phyloP scores from a whole-genome alignment of 768 basidiomycete species.

The Tremella yokohamensis region DNA sequence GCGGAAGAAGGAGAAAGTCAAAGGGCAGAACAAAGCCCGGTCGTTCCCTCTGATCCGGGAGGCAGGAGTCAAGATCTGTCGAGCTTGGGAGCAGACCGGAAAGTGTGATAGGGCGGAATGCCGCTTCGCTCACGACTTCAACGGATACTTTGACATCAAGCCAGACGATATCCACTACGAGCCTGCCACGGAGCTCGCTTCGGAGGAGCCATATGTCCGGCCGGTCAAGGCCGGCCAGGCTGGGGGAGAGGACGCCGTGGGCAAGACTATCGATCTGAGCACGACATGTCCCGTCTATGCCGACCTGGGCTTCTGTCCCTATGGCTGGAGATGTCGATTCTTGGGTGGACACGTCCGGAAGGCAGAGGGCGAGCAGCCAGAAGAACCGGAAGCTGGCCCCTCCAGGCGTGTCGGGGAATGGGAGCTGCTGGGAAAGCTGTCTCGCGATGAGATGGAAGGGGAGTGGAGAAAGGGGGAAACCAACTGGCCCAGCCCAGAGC shows the following conservation, averaged over 20 bases:
- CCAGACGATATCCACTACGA: conserved; percentile 68
- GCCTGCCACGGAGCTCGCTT: conserved; percentile 53
- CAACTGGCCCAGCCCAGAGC: conserved; percentile 63
- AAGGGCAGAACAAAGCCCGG: conserved; percentile 77
- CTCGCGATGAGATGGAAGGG: conserved; percentile 54
- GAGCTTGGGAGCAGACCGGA: conserved; percentile 67
- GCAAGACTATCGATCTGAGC: conserved; percentile 23
- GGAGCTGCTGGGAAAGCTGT: conserved; percentile 48
- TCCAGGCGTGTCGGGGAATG: conserved; percentile 22
- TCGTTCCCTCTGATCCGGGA: conserved; percentile 74
- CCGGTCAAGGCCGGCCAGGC: conserved; percentile 9
- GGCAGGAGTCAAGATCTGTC: conserved; percentile 71
- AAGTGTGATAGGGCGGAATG: conserved; percentile 59
- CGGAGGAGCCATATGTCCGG: conserved; percentile 58
- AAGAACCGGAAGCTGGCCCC: conserved; percentile 30
- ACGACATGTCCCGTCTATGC: conserved; percentile 66
- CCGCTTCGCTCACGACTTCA: conserved; percentile 72
- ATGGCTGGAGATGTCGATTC: conserved; percentile 88
- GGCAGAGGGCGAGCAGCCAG: conserved; percentile 58
- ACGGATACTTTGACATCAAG: conserved; percentile 71
- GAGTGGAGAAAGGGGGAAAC: conserved; percentile 58
- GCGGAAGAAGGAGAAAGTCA: conserved; percentile 39
- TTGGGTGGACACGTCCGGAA: conserved; percentile 68
- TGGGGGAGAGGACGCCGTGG: conserved; percentile 29
- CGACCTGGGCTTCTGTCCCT: conserved; percentile 70